phyloP scores from a whole-genome alignment of 2,329 filamentous ascomycete genomes.

The Xylaria sp. region DNA sequence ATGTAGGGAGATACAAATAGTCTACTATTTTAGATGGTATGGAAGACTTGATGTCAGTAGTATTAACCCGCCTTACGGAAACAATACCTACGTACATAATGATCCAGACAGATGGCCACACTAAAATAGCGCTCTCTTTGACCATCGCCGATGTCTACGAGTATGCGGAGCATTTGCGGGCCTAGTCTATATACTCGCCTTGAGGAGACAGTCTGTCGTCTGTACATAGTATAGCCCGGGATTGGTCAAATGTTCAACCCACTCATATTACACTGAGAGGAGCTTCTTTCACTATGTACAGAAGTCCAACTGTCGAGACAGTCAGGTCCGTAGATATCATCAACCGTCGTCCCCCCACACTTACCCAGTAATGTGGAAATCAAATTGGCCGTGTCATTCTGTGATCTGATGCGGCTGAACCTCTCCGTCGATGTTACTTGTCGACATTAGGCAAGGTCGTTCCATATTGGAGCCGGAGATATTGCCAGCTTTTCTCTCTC shows the following conservation, averaged over 20 bases:
- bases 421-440: constrained; percentile 11
- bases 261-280: neutral
- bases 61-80: no score
- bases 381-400: neutral
- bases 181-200: no score
- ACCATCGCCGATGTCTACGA: neutral
- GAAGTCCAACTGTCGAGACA: neutral
- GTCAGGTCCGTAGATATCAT: neutral
- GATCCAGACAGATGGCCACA: no score
- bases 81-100: no score
- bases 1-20: no score
- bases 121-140: constrained; percentile 1
- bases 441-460: constrained; percentile 4
- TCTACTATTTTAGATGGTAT: no score
- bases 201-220: no score
- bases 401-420: constrained; percentile 29
- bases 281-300: constrained; percentile 3
- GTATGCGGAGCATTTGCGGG: neutral
- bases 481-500: constrained; percentile 3
- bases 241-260: neutral
- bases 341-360: neutral
- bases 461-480: neutral
- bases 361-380: neutral
- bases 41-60: no score
- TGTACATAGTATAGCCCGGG: no score